These are phyloP conservation scores for Colletotrichum echinochloae DNA, from an alignment of 2,329 filamentous ascomycete species.

Conservation along the genomic window DNA sequence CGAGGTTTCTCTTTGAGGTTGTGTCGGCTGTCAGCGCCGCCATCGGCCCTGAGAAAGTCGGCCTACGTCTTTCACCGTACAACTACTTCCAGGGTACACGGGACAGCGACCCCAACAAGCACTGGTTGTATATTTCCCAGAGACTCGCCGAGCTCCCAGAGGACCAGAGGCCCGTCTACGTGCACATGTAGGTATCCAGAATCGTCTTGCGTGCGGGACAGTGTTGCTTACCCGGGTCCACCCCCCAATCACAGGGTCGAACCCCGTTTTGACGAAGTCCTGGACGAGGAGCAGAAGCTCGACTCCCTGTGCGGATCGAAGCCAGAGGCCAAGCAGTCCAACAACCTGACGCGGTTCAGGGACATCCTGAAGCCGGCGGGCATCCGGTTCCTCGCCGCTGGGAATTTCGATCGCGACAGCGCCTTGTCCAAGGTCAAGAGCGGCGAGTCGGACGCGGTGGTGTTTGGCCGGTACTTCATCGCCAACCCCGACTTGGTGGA, in stretches of 20 bases:
- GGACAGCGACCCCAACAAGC: conserved; percentile 48
- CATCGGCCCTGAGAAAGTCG: conserved; percentile 64
- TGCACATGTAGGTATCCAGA: conserved; percentile 56
- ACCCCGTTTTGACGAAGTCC: conserved; percentile 59
- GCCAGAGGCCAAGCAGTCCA: conserved; percentile 43
- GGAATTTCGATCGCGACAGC: conserved; percentile 56
- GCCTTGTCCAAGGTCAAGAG: conserved; percentile 56
- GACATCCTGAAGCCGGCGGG: conserved; percentile 53
- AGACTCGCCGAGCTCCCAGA: conserved; percentile 50
- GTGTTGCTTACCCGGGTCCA: not conserved
- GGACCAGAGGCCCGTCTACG: conserved; percentile 54
- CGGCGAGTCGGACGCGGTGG: conserved; percentile 46
- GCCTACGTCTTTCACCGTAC: conserved; percentile 61
- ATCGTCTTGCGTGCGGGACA: accelerated
- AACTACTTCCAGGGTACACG: conserved; percentile 49
- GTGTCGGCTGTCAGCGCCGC: conserved; percentile 53
- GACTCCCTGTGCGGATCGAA: conserved; percentile 49
- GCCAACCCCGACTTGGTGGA: conserved; percentile 48
- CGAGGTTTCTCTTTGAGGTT: conserved; percentile 63
- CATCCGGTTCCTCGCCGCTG: conserved; percentile 62
- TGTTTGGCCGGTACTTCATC: conserved; percentile 48
- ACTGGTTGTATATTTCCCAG: conserved; percentile 53
- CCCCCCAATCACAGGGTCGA: conserved; percentile 51
- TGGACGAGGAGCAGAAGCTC: conserved; percentile 58
- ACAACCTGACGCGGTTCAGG: conserved; percentile 55